Conservation (phyloP, 108 stramenopile species). For the Aurantiochytrium sp. region DNA sequence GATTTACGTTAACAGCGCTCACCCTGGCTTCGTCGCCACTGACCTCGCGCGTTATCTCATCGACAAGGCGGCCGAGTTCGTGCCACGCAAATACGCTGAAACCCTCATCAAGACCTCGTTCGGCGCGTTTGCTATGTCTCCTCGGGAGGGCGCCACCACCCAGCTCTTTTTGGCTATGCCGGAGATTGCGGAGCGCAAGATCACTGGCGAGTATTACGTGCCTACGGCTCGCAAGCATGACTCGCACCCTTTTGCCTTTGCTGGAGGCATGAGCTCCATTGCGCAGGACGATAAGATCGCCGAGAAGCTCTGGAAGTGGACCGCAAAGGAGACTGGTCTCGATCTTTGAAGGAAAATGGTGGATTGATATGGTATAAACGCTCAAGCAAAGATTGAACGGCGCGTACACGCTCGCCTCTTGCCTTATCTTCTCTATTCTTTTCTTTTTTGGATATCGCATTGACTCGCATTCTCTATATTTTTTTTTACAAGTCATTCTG, state of each 20-base stretch:
- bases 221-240: neutral
- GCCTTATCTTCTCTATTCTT: no score
- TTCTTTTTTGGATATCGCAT: no score
- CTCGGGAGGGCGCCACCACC: neutral
- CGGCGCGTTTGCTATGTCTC: neutral
- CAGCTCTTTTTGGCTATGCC: neutral
- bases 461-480: no score
- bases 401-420: no score
- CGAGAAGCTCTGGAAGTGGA: neutral
- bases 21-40: neutral
- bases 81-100: neutral
- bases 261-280: no score
- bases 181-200: neutral
- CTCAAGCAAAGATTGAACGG: no score
- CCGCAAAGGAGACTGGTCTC: neutral
- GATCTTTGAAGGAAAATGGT: neutral
- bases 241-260: neutral
- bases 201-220: neutral
- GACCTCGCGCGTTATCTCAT: neutral
- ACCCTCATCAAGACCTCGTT: neutral
- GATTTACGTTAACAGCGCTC: neutral
- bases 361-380: no score
- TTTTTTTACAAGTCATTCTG: no score
- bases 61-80: neutral
- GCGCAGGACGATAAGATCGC: neutral